These are phyloP conservation scores for Capsella bursapastoris DNA, from an alignment of 345 rosid species.

Conservation along the genomic window DNA sequence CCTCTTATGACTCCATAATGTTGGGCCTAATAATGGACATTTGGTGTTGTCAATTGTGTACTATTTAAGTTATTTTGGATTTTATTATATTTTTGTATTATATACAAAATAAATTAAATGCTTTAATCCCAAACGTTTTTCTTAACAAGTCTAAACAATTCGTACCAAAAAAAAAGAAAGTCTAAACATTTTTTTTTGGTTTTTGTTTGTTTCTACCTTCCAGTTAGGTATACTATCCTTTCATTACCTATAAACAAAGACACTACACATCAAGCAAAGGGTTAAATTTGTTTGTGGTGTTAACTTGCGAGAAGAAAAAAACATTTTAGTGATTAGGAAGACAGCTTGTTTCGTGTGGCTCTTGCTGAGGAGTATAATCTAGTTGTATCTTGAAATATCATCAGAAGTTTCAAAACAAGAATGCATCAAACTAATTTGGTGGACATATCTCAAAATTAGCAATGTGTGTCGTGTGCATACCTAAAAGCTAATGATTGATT, in stretches of 20 bases:
- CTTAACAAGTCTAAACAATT: background rate
- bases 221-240: conserved; percentile 26
- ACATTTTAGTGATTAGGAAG: conserved; percentile 15
- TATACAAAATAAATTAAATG: background rate
- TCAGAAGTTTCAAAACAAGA: background rate
- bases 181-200: background rate
- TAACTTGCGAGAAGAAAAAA: background rate
- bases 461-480: background rate
- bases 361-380: background rate
- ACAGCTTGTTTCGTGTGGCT: conserved; percentile 16
- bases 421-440: conserved; percentile 8
- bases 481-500: conserved; percentile 23
- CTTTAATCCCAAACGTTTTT: background rate
- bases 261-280: background rate
- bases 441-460: background rate
- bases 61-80: background rate
- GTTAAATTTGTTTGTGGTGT: conserved; percentile 26
- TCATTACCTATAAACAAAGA: conserved; percentile 34
- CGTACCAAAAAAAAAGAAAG: background rate
- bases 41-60: background rate
- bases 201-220: background rate
- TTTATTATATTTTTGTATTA: background rate
- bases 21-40: background rate
- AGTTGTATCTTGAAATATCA: background rate
- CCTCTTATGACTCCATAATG: background rate